A percentile compares a stretch with the other conserved stretches of the same genome.
These are phyloP conservation scores for Cutaneotrichosporon sp. DNA, from an alignment of 1,284 basidiomycete species.

Conservation along the genomic window DNA sequence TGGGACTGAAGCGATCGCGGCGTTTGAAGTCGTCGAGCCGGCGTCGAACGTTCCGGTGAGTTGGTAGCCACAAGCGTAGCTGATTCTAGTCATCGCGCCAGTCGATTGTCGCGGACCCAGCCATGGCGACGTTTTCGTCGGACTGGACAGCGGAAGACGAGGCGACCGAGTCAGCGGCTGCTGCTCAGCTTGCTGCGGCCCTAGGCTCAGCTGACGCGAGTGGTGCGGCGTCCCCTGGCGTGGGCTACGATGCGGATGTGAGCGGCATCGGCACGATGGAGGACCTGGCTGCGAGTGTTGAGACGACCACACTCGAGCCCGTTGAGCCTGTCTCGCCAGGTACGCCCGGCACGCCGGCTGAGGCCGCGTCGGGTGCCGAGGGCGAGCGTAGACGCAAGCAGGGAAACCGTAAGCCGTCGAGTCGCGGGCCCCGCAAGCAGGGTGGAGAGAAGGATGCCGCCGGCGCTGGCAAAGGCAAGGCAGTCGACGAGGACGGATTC, in stretches of 20 bases:
- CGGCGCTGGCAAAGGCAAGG: slow-evolving; percentile 10
- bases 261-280: background rate
- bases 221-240: too few species aligned
- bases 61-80: too few species aligned
- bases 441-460: background rate
- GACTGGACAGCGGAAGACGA: slow-evolving; percentile 33
- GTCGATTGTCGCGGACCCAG: slow-evolving; percentile 3
- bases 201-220: background rate
- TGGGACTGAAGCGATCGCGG: slow-evolving; percentile 18
- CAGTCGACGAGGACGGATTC: slow-evolving; percentile 41
- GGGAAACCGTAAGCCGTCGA: slow-evolving; percentile 6
- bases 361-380: slow-evolving; percentile 1
- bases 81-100: slow-evolving; percentile 3
- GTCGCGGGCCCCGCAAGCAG: background rate
- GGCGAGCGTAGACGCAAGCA: background rate
- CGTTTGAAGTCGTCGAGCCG: slow-evolving; percentile 27
- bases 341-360: slow-evolving; percentile 2
- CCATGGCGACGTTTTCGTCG: slow-evolving; percentile 5
- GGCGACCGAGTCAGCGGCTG: slow-evolving; percentile 16
- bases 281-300: background rate
- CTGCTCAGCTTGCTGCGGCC: background rate
- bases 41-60: background rate
- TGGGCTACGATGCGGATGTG: background rate
- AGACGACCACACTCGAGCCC: background rate
- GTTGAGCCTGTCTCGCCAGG: background rate